Percentiles rank a stretch among this genome's conserved stretches.
Conservation (phyloP, 163 green algal species). For the Scenedesmus sp. region DNA sequence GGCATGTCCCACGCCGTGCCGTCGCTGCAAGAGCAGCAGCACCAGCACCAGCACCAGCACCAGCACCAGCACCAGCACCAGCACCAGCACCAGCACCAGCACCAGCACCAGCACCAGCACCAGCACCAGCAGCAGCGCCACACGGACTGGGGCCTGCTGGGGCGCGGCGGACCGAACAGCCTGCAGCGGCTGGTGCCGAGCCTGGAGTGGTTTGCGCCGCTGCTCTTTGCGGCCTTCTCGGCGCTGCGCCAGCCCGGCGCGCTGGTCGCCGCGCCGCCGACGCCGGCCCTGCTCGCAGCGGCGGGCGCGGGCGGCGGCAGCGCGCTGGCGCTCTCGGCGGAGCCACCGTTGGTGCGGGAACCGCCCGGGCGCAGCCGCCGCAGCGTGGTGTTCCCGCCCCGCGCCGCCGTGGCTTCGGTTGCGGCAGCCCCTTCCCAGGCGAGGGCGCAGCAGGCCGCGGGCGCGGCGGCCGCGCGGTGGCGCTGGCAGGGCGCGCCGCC, state of each 20-base stretch:
- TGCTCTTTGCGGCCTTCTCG: background rate
- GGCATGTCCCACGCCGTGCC: too few species aligned
- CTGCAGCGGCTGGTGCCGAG: background rate
- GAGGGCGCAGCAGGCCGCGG: too few species aligned
- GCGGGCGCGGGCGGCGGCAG: background rate
- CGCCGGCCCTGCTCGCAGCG: too few species aligned
- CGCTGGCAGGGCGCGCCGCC: too few species aligned
- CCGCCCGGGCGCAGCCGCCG: too few species aligned
- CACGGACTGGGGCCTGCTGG: background rate
- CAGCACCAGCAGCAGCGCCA: background rate
- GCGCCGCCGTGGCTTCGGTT: too few species aligned
- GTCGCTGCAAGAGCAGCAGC: background rate
- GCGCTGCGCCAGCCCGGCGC: background rate
- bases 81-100: constrained; percentile 17
- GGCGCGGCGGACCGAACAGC: too few species aligned
- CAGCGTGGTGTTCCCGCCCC: too few species aligned
- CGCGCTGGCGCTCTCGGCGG: background rate
- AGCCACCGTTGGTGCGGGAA: too few species aligned
- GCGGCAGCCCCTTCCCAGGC: too few species aligned
- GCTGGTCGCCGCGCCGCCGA: background rate
- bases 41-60: background rate
- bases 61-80: constrained; percentile 5
- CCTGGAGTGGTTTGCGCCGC: background rate
- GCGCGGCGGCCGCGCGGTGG: too few species aligned
- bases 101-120: background rate